Evolutionary conservation across 495 filamentous ascomycete species (phyloP).

Genomic region (Aspergillus biplanus): DNA sequence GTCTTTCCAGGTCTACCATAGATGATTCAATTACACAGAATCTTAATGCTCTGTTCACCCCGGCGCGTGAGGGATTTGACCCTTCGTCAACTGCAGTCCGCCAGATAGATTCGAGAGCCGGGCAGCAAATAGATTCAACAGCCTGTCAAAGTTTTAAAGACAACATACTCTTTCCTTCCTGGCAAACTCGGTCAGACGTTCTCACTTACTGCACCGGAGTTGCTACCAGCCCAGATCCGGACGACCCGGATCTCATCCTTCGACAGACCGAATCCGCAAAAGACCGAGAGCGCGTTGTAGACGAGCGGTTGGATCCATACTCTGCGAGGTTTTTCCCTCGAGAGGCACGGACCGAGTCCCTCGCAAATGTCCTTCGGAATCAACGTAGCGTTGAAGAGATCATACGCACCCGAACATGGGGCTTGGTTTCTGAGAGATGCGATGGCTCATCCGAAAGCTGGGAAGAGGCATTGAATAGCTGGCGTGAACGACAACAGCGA

Average conservation of each 20-base stretch:
- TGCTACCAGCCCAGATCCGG: constrained; percentile 83
- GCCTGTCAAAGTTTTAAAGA: constrained; percentile 76
- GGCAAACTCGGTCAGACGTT: constrained; percentile 84
- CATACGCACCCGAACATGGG: constrained; percentile 82
- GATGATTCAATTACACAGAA: constrained; percentile 95
- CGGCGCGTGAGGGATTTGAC: constrained; percentile 72
- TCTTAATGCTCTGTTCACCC: constrained; percentile 86
- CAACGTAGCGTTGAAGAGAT: constrained; percentile 89
- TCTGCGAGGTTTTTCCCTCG: constrained; percentile 80
- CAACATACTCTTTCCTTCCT: constrained; percentile 82
- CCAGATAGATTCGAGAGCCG: constrained; percentile 46
- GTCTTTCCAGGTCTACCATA: constrained; percentile 78
- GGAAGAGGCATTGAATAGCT: constrained; percentile 67
- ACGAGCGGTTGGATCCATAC: constrained; percentile 94
- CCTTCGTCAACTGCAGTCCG: constrained; percentile 72
- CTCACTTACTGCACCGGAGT: constrained; percentile 89
- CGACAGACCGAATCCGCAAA: constrained; percentile 70
- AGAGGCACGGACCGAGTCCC: constrained; percentile 80
- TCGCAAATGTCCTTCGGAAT: constrained; percentile 78
- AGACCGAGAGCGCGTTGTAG: constrained; percentile 74
- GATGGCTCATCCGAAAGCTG: constrained; percentile 57
- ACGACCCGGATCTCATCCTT: constrained; percentile 78
- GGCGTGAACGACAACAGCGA: constrained; percentile 50
- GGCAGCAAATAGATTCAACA: constrained; percentile 55
- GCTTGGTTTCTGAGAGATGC: constrained; percentile 78